These are phyloP conservation scores for Talaromyces sp. DNA, from an alignment of 2,329 filamentous ascomycete species.

Conservation along the genomic window DNA sequence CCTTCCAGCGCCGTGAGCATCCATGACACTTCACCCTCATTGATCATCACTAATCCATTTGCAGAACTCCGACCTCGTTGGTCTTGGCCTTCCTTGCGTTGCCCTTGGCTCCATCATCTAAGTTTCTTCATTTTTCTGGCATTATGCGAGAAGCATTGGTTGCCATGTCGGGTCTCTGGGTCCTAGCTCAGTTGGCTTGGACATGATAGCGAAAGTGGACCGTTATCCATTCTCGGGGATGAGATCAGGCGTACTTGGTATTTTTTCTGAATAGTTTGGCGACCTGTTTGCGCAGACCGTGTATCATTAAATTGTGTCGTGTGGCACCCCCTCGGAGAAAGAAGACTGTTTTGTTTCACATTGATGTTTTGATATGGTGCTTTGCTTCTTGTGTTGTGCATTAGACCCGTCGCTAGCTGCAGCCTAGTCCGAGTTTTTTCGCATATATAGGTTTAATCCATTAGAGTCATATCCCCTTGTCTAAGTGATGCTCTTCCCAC, in stretches of 20 bases:
- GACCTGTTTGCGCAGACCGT: conserved; percentile 24
- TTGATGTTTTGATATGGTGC: conserved; percentile 15
- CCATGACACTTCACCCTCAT: rapidly evolving
- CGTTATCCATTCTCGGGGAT: conserved; percentile 22
- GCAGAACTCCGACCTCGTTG: conserved; percentile 38
- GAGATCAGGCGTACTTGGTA: conserved; percentile 16
- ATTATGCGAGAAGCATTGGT: conserved; percentile 17
- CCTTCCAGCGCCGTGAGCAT: conserved; percentile 33
- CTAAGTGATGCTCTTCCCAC: too few species aligned
- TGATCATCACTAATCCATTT: conserved; percentile 3
- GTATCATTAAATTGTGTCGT: conserved; percentile 34
- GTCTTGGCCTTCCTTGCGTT: conserved; percentile 42
- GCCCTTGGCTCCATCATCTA: conserved; percentile 44
- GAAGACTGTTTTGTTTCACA: conserved; percentile 30
- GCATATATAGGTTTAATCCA: conserved; percentile 23
- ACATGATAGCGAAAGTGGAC: conserved; percentile 8
- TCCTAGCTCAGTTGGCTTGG: neutral
- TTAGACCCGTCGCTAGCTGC: conserved; percentile 16
- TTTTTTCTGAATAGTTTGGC: conserved; percentile 20
- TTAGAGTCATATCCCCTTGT: conserved; percentile 9
- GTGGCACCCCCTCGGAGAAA: conserved; percentile 34
- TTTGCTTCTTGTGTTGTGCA: conserved; percentile 18
- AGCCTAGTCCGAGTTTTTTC: conserved; percentile 12
- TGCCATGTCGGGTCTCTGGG: conserved; percentile 3
- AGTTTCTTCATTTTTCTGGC: conserved; percentile 21